Base-by-base conservation (phyloP, 2,329 filamentous ascomycete species). In the Diaporthe sp. region DNA sequence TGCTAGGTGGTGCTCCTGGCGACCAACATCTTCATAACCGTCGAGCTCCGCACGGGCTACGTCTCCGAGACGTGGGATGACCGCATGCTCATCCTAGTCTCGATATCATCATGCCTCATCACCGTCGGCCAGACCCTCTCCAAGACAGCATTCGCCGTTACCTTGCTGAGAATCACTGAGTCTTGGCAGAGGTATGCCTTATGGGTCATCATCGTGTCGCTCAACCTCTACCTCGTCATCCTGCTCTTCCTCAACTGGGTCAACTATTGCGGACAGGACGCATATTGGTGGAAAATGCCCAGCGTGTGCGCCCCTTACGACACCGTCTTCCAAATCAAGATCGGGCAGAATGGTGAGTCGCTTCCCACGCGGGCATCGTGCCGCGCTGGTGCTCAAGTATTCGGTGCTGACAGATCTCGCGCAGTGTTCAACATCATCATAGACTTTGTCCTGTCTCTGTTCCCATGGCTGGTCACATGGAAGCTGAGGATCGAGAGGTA, bases 1-100 rank as follows among this genome's bases (percentile, higher is more conserved):
- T 58, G 10, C 28, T 22, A 87, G 87, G 49, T 82, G 13, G 79
- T 89, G 10, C 82, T 88, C 4, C 79, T 87, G 17, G 79, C 80
- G 51, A 88, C 86, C 79, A 84, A 89, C 77, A 84, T 79, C 65
- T 79, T 89, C 25, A 89, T 89, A 74, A 79, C 85, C 4, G 78
- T 85, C 73, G 81, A 89, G 77, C 88, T 87, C 75, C 86, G 84
- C n/a, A 88, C 86, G 9, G 88, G 87, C 73, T 89, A 89, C 76
- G 85, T 88, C 12, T 79, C 82, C 1, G 79, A 86, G 37, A 79
- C 82, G 31, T 89, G 88, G 88, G 86, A 87, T 75, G 86, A 88
- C 77, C 85, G 84, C 72, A 89, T 89, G 87, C 86, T 87, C 78
- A 88, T 89, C 77, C 81, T 89, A 74, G 88, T 89, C 82, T 87